phyloP scores from a whole-genome alignment of 2,329 filamentous ascomycete species.

The Colletotrichum lentis region DNA sequence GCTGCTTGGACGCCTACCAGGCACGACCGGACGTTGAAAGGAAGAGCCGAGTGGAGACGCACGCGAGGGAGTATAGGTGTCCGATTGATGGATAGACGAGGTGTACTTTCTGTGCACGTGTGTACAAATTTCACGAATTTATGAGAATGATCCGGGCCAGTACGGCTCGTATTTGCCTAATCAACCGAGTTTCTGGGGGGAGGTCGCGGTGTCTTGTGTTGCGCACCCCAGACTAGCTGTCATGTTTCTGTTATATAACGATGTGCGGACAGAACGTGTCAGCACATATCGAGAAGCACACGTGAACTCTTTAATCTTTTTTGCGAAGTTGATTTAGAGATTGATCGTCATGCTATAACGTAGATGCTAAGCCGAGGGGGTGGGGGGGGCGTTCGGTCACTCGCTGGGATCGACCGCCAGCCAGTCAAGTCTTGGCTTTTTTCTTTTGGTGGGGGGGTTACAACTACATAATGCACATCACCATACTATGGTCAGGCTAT shows the following conservation, averaged over 20 bases:
- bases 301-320: neutral
- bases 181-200: neutral
- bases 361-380: constrained; percentile 12
- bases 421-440: neutral
- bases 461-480: neutral
- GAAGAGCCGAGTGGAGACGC: constrained; percentile 50
- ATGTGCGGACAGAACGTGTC: too few species aligned
- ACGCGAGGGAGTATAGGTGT: constrained; percentile 62
- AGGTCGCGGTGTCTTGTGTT: neutral
- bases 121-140: constrained; percentile 38
- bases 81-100: constrained; percentile 62
- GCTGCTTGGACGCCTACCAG: constrained; percentile 72
- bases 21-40: constrained; percentile 58
- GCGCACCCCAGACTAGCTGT: neutral
- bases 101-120: constrained; percentile 30
- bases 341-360: neutral
- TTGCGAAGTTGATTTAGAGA: neutral
- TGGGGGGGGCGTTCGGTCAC: neutral
- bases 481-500: too few species aligned
- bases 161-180: neutral
- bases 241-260: neutral
- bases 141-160: constrained; percentile 23
- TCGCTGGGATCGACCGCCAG: neutral
- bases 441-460: too few species aligned
- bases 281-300: neutral